These are phyloP conservation scores for Heracleum sosnowskyi DNA, from an alignment of 129 eudicot genomes.

Conservation along the genomic window DNA sequence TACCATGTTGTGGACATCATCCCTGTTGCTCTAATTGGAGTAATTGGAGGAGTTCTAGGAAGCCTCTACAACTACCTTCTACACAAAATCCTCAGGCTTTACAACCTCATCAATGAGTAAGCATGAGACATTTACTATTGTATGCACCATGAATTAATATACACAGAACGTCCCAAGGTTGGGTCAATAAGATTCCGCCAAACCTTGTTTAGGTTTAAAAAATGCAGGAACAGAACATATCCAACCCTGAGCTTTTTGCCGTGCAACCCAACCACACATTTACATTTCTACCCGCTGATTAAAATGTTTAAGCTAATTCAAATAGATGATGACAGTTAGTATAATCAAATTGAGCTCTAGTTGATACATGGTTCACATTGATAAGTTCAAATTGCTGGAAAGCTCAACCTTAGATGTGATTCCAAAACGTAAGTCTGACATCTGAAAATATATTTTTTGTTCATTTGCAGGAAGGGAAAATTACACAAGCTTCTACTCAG, in stretches of 20 bases:
- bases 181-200: not conserved
- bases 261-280: not conserved
- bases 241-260: not conserved
- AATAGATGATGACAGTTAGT: not conserved
- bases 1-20: constrained; percentile 61
- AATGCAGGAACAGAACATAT: not conserved
- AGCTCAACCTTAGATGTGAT: not conserved
- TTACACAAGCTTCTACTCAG: constrained; percentile 60
- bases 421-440: constrained; percentile 1
- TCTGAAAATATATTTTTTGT: not conserved
- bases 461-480: constrained; percentile 69
- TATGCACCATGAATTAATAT: not conserved
- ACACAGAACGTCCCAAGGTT: not conserved
- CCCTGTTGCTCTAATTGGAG: constrained; percentile 59
- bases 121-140: constrained; percentile 9
- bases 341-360: not conserved
- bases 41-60: constrained; percentile 85
- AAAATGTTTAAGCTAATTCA: not conserved
- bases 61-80: constrained; percentile 74
- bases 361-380: not conserved
- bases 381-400: not conserved
- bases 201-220: not conserved
- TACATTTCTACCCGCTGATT: not conserved
- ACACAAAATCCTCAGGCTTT: constrained; percentile 66
- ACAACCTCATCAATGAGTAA: constrained; percentile 74